Evolutionary conservation across 139 green algal species (phyloP), one percentile per base, ranked within the genome.

Genomic region (Chlamydomonas schloesseri): DNA sequence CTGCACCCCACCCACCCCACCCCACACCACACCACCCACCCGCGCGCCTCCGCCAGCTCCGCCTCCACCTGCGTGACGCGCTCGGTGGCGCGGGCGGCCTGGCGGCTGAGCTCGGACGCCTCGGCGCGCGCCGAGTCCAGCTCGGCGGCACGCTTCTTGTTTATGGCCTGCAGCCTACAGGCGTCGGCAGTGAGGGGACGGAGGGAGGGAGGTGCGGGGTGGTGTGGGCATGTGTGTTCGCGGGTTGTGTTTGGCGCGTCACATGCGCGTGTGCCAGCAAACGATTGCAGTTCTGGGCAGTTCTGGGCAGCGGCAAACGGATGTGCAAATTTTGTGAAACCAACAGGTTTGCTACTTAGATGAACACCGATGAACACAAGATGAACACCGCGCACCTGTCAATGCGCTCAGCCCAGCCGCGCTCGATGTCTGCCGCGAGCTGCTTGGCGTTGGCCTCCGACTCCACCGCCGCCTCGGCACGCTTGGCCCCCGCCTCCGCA

Each of bases 91-190:
- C 10, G n/a, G 11, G 65, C 65, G 20, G 78, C 17, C 21, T 15
- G 73, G 21, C 34, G 15, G 31, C 13, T 53, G 14, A 86, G 57
- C 13, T 57, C 69, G 60, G 46, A 28, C n/a, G 65, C 33, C 80
- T 90, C 71, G 10, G 87, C 72, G 24, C 60, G 78, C 29, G 73
- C 62, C 29, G 88, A 67, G 24, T 88, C 80, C 37, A 85, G 31
- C 81, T 90, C 87, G 9, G 87, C 81, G 4, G 67, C 73, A 0
- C 81, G 80, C 53, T 88, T 87, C 80, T 88, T 90, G 73, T 87
- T 88, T 55, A 90, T 74, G 42, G 76, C 84, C 64, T 90, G 86
- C 26, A 90, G 67, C 80, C 86, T 89, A n/a, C n/a, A n/a, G n/a
- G n/a, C n/a, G n/a, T n/a, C n/a, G n/a, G n/a, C 57, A 14, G 33